These are phyloP conservation scores for Calamus simplicifolius DNA, from an alignment of 176 grass and related monocot genomes.

Conservation along the genomic window DNA sequence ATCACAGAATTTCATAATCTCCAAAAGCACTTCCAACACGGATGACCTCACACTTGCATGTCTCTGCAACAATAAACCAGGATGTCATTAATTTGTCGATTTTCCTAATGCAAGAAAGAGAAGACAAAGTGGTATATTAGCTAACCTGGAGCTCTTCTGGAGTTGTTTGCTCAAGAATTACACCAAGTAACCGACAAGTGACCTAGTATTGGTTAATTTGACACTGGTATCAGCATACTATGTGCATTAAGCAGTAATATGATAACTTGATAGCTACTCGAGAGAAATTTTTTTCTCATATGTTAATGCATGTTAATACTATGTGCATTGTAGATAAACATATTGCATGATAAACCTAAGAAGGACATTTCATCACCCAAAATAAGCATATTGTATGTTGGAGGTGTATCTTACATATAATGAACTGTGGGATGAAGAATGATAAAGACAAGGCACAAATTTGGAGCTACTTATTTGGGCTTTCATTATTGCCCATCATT, in stretches of 20 bases:
- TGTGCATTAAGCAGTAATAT: neutral
- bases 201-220: conserved; percentile 42
- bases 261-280: no score
- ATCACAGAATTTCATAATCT: conserved; percentile 92
- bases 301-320: no score
- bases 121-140: conserved; percentile 17
- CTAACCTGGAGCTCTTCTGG: conserved; percentile 95
- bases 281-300: no score
- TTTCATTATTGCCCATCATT: no score
- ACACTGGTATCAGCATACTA: conserved; percentile 7
- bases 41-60: conserved; percentile 75
- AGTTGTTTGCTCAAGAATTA: conserved; percentile 84
- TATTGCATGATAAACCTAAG: no score
- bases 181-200: conserved; percentile 80
- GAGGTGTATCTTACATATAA: no score
- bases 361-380: no score
- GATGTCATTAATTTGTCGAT: conserved; percentile 2
- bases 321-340: no score
- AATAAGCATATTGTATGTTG: no score
- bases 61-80: conserved; percentile 41
- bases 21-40: conserved; percentile 69
- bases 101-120: neutral
- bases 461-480: no score
- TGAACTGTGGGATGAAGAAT: no score
- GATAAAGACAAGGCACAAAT: no score